Percentiles rank a stretch among this genome's conserved stretches.
These are phyloP conservation scores for Aspergillus bertholletiae DNA, from an alignment of 495 filamentous ascomycete species.

Conservation along the genomic window DNA sequence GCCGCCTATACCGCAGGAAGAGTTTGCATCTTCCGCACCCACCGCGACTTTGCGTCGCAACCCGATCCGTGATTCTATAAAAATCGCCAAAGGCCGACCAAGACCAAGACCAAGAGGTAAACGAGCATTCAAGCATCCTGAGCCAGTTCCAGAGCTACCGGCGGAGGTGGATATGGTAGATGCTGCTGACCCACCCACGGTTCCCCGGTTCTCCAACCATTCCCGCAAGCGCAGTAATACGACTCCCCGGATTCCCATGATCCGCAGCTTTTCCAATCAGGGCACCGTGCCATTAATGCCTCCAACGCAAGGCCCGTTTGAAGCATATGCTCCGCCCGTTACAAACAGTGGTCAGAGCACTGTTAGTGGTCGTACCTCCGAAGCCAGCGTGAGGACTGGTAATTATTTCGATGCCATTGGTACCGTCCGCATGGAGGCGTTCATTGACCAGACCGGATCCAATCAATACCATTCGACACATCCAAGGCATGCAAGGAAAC, in stretches of 20 bases:
- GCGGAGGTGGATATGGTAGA: slow-evolving; percentile 21
- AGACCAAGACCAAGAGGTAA: slow-evolving; percentile 46
- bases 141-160: slow-evolving; percentile 35
- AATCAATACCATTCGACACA: slow-evolving; percentile 25
- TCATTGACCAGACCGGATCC: slow-evolving; percentile 47
- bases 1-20: slow-evolving; percentile 52
- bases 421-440: slow-evolving; percentile 95
- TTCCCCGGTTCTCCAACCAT: slow-evolving; percentile 74
- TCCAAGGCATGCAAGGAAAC: slow-evolving; percentile 28
- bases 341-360: slow-evolving; percentile 38
- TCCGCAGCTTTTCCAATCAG: slow-evolving; percentile 72
- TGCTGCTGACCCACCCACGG: slow-evolving; percentile 72
- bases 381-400: slow-evolving; percentile 36
- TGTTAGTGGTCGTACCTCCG: slow-evolving; percentile 41
- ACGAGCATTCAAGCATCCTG: slow-evolving; percentile 33
- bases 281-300: slow-evolving; percentile 41
- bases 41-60: slow-evolving; percentile 49
- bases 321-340: slow-evolving; percentile 42
- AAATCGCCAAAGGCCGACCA: slow-evolving; percentile 77
- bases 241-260: slow-evolving; percentile 66
- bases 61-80: slow-evolving; percentile 86
- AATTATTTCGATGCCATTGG: slow-evolving; percentile 68
- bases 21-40: slow-evolving; percentile 35
- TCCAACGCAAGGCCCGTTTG: slow-evolving; percentile 55
- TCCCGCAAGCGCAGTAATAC: slow-evolving; percentile 84